Conservation (phyloP, 352 stramenopile species). For the Phytophthora hibernalis region DNA sequence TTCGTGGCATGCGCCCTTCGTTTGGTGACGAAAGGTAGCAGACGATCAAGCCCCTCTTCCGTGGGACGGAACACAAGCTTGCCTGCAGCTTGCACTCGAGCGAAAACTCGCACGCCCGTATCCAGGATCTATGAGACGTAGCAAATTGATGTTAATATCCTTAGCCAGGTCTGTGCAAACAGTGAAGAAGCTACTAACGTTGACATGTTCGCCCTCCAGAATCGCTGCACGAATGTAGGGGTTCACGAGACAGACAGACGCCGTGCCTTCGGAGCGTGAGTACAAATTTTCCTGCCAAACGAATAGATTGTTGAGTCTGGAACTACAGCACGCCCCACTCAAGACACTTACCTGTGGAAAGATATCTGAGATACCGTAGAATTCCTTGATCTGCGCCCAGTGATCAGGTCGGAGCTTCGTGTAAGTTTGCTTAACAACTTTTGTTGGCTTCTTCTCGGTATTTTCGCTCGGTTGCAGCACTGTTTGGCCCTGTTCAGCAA, state of each 20-base stretch:
- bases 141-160: background rate
- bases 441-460: conserved; percentile 20
- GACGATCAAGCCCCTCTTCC: conserved; percentile 76
- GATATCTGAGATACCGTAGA: conserved; percentile 71
- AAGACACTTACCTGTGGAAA: conserved; percentile 55
- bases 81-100: conserved; percentile 59
- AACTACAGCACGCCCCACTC: background rate
- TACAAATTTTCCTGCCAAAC: conserved; percentile 59
- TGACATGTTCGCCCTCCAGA: conserved; percentile 60
- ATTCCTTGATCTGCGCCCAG: conserved; percentile 65
- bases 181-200: conserved; percentile 29
- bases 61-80: conserved; percentile 76
- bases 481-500: conserved; percentile 6
- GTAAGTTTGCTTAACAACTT: conserved; percentile 52
- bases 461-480: conserved; percentile 5
- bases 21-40: conserved; percentile 88
- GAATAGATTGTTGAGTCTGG: background rate
- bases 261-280: conserved; percentile 67
- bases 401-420: conserved; percentile 54
- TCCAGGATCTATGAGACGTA: conserved; percentile 67
- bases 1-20: conserved; percentile 37
- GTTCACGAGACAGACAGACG: conserved; percentile 74
- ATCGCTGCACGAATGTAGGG: conserved; percentile 55
- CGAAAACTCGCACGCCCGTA: conserved; percentile 90
- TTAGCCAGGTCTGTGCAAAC: background rate